Evolutionary conservation across 305 asterid species (phyloP).

Genomic region (Fraxinus xanthoxyloides): DNA sequence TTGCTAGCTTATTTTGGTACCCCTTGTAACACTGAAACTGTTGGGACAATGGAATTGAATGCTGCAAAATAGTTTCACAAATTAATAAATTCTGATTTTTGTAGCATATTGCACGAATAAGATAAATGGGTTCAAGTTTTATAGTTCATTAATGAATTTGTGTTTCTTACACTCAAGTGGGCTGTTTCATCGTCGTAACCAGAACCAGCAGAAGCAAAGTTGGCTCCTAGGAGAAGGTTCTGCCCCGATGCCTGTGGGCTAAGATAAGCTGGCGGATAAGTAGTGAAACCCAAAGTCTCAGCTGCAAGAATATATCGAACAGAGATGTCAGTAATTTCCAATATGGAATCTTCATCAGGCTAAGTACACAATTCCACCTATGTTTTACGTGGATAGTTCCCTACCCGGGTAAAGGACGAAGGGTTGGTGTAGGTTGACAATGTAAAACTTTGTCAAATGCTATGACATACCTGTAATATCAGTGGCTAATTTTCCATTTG

Average conservation of each 20-base stretch:
- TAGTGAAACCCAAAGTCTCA: conserved; percentile 73
- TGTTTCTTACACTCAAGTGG: conserved; percentile 37
- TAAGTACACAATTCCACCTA: not conserved
- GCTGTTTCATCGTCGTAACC: conserved; percentile 90
- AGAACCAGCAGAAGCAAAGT: conserved; percentile 92
- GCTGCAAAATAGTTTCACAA: conserved; percentile 42
- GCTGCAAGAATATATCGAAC: conserved; percentile 44
- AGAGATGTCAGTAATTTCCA: not conserved
- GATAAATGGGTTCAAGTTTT: not conserved
- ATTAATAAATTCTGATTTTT: not conserved
- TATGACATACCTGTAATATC: conserved; percentile 61
- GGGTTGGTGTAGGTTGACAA: not conserved
- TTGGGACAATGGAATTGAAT: conserved; percentile 65
- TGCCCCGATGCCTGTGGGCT: conserved; percentile 86
- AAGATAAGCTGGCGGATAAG: conserved; percentile 73
- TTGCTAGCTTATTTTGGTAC: conserved; percentile 60
- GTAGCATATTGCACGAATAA: not conserved
- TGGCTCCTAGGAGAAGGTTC: conserved; percentile 70
- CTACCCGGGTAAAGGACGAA: not conserved
- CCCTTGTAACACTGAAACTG: conserved; percentile 66
- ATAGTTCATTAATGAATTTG: not conserved
- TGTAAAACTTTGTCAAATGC: not conserved
- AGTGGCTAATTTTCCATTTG: conserved; percentile 88
- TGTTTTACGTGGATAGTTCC: not conserved
- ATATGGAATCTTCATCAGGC: not conserved